Base-by-base conservation (phyloP, 345 rosid species). In the Populus tremula region DNA sequence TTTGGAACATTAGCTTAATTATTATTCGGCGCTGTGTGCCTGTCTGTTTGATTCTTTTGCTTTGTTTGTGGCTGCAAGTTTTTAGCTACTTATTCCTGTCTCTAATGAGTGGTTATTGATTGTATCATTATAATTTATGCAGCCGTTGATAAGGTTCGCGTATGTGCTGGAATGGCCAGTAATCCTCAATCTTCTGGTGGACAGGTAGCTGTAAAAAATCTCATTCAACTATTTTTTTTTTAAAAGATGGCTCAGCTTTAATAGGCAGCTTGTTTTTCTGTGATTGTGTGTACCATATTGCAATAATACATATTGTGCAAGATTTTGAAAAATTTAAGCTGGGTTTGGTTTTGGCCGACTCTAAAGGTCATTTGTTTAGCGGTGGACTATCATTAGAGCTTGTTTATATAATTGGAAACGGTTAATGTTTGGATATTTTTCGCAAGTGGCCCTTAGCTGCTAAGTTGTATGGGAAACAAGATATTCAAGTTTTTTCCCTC, bases 121-220 rank as follows among this genome's bases (percentile, higher is more conserved):
- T 5, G 17, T 56, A 4, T 23, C 20, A 14, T 68, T 67, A 35
- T 69, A 33, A 62, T 78, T 31, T 36, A 67, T 73, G 64, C 78
- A 80, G 87, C 29, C 31, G 27, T 64, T 65, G 39, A 78, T 80
- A 81, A 29, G 76, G 61, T 70, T 84, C 31, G 69, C 18, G 11
- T 69, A 65, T 78, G 82, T 72, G 64, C 79, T 78, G 72, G 69
- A 61, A 91, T 93, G 98, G 87, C 93, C 69, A 89, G 88, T 78
- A 90, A 88, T 83, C 83, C 91, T 80, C 97, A 86, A 62, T 81
- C 91, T 54, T 86, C 96, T 36, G 90, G 91, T 76, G 65, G 87
- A 5, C 97, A 91, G 92, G 96, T 91, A 67, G 27, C 72, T 16
- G 54, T 29, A 3, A 72, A 56, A 68, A 38, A 64, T 73, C 38